Evolutionary conservation across 441 rosid species (phyloP), one percentile per base, ranked within the genome.

Genomic region (Jatropha podagrica): DNA sequence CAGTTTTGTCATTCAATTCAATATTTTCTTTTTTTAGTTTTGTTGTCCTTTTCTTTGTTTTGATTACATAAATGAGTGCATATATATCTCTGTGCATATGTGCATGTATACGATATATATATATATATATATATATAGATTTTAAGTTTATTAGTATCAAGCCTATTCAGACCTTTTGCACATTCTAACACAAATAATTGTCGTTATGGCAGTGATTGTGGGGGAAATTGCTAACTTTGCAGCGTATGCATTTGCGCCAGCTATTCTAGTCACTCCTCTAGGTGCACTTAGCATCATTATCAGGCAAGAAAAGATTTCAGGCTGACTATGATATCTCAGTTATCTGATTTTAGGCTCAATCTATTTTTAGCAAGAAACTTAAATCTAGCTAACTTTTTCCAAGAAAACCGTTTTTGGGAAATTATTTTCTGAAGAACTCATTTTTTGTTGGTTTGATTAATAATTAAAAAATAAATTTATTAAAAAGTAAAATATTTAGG

Each of bases 201-300:
- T 72, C 18, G 32, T 75, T 76, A 46, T 71, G 76, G 72, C 86
- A 86, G 89, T 86, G 89, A 76, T 86, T 65, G 82, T 84, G 52
- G 89, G 89, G 72, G 87, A 83, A 76, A 82, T 84, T 38, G 89
- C 89, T 65, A 86, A 84, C 59, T 86, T 86, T 80, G 84, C 84
- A 13, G 89, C 87, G 14, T 86, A 86, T 72, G 86, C 86, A 51
- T 86, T 82, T 79, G 87, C 87, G 17, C 89, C 89, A 12, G 89
- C 89, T 68, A 82, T 84, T 67, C 74, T 86, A 60, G 89, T 86
- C 75, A 86, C 89, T 38, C 89, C 86, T 14, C 85, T 86, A 63
- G 89, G 89, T 68, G 89, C 87, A 52, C 82, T 86, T 62, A 86
- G 87, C 77, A 86, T 86, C 41, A 86, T 86, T 76, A 81, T 86